Percentiles rank a stretch among this genome's conserved stretches.
These are phyloP conservation scores for Pythium aquatile DNA, from an alignment of 352 stramenopile species.

Conservation along the genomic window DNA sequence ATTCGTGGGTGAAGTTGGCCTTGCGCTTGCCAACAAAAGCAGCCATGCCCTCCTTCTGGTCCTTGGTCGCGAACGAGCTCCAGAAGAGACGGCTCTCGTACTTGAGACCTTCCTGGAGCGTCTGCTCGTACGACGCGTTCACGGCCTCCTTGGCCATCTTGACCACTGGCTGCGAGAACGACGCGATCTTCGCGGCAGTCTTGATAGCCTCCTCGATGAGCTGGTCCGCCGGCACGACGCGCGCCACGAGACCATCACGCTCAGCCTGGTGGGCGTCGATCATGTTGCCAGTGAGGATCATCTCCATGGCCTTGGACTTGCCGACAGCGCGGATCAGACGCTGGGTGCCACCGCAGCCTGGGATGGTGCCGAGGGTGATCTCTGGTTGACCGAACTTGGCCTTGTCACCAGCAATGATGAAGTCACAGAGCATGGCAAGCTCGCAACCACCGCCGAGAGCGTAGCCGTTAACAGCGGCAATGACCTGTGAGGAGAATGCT, in stretches of 20 bases:
- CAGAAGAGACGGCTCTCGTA: constrained; percentile 98
- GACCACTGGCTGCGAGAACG: constrained; percentile 94
- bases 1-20: constrained; percentile 94
- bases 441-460: constrained; percentile 97
- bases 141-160: constrained; percentile 97
- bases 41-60: constrained; percentile 95
- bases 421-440: constrained; percentile 99
- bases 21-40: constrained; percentile 98
- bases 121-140: constrained; percentile 92
- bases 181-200: constrained; percentile 95
- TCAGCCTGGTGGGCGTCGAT: constrained; percentile 95
- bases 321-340: constrained; percentile 95
- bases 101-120: constrained; percentile 93
- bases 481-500: constrained; percentile 47
- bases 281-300: constrained; percentile 97
- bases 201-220: constrained; percentile 95
- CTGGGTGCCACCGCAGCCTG: constrained; percentile 96
- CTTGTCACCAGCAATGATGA: constrained; percentile 95
- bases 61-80: constrained; percentile 95
- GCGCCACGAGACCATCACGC: constrained; percentile 91
- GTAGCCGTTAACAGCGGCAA: constrained; percentile 98
- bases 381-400: constrained; percentile 99
- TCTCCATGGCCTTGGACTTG: constrained; percentile 99
- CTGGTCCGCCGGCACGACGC: constrained; percentile 90
- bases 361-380: constrained; percentile 98